Evolutionary conservation across 306 rosid genomes (phyloP).

Genomic region (Trifolium repens): DNA sequence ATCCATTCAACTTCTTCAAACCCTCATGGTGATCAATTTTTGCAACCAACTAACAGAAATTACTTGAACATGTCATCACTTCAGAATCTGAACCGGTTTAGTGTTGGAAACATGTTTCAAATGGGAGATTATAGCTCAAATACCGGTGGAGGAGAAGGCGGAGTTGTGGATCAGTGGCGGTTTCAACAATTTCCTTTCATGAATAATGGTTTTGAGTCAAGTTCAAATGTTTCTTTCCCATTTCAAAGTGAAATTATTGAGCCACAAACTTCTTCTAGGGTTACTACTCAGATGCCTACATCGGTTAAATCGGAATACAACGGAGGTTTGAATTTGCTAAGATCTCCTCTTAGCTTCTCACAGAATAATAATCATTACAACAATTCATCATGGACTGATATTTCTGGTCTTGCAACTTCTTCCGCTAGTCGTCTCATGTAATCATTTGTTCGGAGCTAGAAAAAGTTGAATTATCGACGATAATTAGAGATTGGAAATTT

Average conservation of each 20-base stretch:
- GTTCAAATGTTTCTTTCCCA: constrained; percentile 42
- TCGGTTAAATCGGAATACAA: constrained; percentile 59
- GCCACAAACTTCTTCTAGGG: constrained; percentile 57
- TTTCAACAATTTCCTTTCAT: constrained; percentile 66
- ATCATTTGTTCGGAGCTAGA: neutral
- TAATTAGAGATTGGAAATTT: neutral
- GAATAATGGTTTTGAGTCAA: constrained; percentile 58
- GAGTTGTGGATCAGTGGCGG: constrained; percentile 57
- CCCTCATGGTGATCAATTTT: constrained; percentile 46
- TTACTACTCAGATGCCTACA: constrained; percentile 49
- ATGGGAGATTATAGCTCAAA: constrained; percentile 42
- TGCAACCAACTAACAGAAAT: constrained; percentile 49
- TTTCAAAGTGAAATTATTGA: constrained; percentile 49
- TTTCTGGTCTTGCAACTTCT: constrained; percentile 71
- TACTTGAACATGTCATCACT: constrained; percentile 60
- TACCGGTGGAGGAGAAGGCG: constrained; percentile 31
- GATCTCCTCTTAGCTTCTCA: constrained; percentile 47
- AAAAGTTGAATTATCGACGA: neutral
- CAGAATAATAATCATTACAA: constrained; percentile 51
- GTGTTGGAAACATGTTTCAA: constrained; percentile 42
- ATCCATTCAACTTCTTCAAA: constrained; percentile 7
- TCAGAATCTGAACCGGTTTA: constrained; percentile 47
- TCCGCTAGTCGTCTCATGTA: constrained; percentile 65
- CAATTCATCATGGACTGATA: constrained; percentile 68
- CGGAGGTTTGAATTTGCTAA: constrained; percentile 52